These are phyloP conservation scores for Diplogelasinospora grovesii DNA, from an alignment of 495 filamentous ascomycete genomes.

Conservation along the genomic window DNA sequence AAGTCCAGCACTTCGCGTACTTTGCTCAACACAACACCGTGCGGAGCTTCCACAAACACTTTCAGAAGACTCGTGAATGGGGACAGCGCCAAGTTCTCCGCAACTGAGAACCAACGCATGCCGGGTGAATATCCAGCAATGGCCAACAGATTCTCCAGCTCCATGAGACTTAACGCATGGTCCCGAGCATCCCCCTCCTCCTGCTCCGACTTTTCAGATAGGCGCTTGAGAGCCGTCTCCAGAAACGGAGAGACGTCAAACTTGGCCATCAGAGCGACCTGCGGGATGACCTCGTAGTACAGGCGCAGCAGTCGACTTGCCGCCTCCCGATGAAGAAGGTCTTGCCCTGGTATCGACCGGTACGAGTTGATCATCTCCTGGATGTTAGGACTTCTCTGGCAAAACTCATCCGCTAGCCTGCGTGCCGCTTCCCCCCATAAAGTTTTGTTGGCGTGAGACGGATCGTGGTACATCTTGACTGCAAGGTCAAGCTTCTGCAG, in stretches of 20 bases:
- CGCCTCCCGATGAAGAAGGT: constrained; percentile 72
- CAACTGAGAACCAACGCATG: constrained; percentile 70
- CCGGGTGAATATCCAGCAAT: constrained; percentile 71
- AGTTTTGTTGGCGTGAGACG: constrained; percentile 31
- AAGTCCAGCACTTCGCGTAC: constrained; percentile 40
- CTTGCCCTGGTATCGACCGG: constrained; percentile 54
- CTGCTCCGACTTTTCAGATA: constrained; percentile 41
- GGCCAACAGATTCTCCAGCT: constrained; percentile 67
- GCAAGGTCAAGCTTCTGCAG: constrained; percentile 68
- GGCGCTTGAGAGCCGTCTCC: constrained; percentile 52
- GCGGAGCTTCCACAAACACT: constrained; percentile 40
- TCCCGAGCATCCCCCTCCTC: constrained; percentile 39
- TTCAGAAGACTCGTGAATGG: constrained; percentile 60
- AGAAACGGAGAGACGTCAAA: constrained; percentile 78
- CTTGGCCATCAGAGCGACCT: constrained; percentile 70
- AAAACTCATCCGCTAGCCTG: constrained; percentile 66
- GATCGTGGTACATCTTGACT: constrained; percentile 46
- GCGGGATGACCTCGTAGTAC: constrained; percentile 77
- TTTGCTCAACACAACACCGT: constrained; percentile 33
- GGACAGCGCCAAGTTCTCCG: constrained; percentile 44
- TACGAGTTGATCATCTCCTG: constrained; percentile 69
- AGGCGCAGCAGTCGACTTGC: constrained; percentile 64
- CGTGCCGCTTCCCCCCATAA: constrained; percentile 61
- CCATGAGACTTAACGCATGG: constrained; percentile 49
- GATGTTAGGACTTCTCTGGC: constrained; percentile 66